phyloP scores from a whole-genome alignment of 2,329 filamentous ascomycete genomes.

The Colletotrichum gloeosporioides region DNA sequence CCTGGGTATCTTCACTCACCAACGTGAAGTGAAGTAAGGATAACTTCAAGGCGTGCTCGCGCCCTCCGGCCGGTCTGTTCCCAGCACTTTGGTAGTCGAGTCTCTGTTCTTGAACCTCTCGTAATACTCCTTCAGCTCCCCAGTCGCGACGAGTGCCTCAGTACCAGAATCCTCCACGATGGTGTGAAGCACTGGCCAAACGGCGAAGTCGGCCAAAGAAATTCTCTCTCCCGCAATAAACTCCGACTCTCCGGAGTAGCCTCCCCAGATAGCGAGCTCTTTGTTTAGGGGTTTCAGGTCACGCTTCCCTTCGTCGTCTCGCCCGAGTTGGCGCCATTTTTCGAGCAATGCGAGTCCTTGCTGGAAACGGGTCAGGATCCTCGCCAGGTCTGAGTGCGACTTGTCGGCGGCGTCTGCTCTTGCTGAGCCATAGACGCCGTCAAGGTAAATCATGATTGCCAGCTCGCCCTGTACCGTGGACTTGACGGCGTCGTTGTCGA shows the following conservation, averaged over 20 bases:
- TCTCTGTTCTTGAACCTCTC: constrained; percentile 28
- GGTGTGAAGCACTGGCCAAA: constrained; percentile 61
- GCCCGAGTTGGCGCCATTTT: constrained; percentile 33
- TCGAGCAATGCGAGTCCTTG: constrained; percentile 41
- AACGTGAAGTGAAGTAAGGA: background rate
- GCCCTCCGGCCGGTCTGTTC: background rate
- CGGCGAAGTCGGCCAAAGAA: constrained; percentile 58
- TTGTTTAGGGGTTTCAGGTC: constrained; percentile 28
- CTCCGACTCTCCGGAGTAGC: constrained; percentile 36
- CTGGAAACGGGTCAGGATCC: constrained; percentile 47
- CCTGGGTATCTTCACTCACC: background rate
- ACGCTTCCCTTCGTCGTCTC: constrained; percentile 10
- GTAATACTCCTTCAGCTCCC: constrained; percentile 43
- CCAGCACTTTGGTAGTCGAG: constrained; percentile 26
- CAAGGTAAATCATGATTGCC: constrained; percentile 65
- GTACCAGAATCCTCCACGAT: constrained; percentile 41
- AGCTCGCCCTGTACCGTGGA: constrained; percentile 55
- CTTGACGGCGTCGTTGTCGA: constrained; percentile 57
- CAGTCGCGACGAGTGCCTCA: constrained; percentile 33
- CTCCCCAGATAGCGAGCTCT: constrained; percentile 47
- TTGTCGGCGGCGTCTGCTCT: constrained; percentile 28
- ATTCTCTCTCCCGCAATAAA: constrained; percentile 51
- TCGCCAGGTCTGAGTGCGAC: constrained; percentile 36
- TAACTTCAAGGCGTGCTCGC: background rate
- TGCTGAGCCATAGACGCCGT: constrained; percentile 52